Evolutionary conservation across 768 basidiomycete species (phyloP).

Genomic region (Pholiota molesta): DNA sequence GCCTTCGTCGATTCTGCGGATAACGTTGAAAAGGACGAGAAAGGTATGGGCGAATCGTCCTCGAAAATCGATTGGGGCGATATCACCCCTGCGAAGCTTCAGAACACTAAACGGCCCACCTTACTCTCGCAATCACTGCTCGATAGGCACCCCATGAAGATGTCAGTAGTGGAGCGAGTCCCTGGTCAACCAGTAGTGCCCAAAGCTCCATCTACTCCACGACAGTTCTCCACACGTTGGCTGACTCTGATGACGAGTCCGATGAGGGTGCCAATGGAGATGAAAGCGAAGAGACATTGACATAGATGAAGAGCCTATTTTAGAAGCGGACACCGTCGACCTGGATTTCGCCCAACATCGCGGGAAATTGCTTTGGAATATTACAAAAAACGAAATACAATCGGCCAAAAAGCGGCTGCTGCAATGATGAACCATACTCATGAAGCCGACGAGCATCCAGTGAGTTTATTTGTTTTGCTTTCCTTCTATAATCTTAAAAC

Average conservation of each 20-base stretch:
- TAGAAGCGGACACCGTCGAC: constrained; percentile 55
- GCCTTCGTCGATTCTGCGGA: constrained; percentile 56
- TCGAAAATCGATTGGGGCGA: constrained; percentile 52
- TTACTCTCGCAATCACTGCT: constrained; percentile 36
- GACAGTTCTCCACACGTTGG: constrained; percentile 17
- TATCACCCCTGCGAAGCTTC: constrained; percentile 52
- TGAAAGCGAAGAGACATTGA: constrained; percentile 27
- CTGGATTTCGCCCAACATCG: constrained; percentile 64
- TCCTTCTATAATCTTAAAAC: neutral
- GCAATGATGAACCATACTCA: constrained; percentile 53
- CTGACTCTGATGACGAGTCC: constrained; percentile 77
- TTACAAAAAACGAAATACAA: constrained; percentile 57
- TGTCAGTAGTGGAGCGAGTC: constrained; percentile 67
- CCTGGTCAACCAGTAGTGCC: constrained; percentile 33
- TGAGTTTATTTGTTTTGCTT: constrained; percentile 37
- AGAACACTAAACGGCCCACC: constrained; percentile 37
- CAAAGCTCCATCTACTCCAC: constrained; percentile 21
- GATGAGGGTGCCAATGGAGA: constrained; percentile 33
- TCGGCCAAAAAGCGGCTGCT: constrained; percentile 56
- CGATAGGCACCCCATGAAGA: constrained; percentile 60
- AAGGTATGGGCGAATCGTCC: constrained; percentile 16
- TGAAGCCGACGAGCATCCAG: constrained; percentile 41
- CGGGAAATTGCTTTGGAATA: constrained; percentile 78
- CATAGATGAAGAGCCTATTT: constrained; percentile 36
- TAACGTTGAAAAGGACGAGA: constrained; percentile 23